A percentile compares a stretch with the other conserved stretches of the same genome.
phyloP scores from a whole-genome alignment of 345 rosid species.

The Citrus mangshanensis region DNA sequence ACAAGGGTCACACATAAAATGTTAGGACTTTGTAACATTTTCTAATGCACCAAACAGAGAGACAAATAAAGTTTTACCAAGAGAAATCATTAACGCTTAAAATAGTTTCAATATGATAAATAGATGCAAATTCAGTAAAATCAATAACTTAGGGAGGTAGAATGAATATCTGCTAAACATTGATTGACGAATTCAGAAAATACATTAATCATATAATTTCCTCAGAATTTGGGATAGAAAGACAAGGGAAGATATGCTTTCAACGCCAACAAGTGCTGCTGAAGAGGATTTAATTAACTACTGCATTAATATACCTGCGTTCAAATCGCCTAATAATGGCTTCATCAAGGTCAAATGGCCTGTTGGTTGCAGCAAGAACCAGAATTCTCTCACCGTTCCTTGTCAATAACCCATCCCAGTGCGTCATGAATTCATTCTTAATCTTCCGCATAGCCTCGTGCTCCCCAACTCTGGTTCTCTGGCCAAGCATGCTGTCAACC shows the following conservation, averaged over 20 bases:
- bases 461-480: constrained; percentile 90
- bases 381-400: constrained; percentile 82
- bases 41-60: background rate
- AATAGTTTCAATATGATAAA: background rate
- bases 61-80: background rate
- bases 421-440: constrained; percentile 95
- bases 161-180: background rate
- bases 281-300: background rate
- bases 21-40: background rate
- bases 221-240: background rate
- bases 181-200: background rate
- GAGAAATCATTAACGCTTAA: background rate
- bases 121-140: background rate
- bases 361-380: constrained; percentile 98
- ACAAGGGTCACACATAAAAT: background rate
- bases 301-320: constrained; percentile 48
- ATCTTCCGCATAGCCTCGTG: constrained; percentile 99
- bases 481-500: constrained; percentile 99
- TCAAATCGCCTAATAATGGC: constrained; percentile 99
- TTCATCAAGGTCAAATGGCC: constrained; percentile 99
- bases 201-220: background rate
- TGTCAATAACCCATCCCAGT: constrained; percentile 97
- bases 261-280: background rate
- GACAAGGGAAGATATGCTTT: background rate
- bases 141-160: background rate